Evolutionary conservation across 768 basidiomycete species (phyloP).

Genomic region (Holtermanniella nyarrowii): DNA sequence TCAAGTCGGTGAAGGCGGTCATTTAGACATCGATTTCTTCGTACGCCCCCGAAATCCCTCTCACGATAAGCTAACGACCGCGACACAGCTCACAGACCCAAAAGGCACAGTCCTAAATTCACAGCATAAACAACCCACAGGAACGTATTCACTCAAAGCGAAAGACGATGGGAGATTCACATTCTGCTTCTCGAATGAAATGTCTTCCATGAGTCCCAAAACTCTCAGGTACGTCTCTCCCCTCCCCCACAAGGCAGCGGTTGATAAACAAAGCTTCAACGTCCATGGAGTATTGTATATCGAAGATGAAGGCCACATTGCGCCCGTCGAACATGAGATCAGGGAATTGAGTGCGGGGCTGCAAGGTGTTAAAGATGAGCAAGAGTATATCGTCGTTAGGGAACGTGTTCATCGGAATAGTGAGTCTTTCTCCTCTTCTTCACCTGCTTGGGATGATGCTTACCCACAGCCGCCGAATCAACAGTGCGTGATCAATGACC

Average conservation of each 20-base stretch:
- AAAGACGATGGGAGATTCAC: constrained; percentile 76
- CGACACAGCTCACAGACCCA: constrained; percentile 66
- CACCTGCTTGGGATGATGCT: not conserved
- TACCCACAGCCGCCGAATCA: constrained; percentile 43
- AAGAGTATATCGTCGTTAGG: constrained; percentile 93
- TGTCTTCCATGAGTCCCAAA: constrained; percentile 94
- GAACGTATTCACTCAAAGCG: constrained; percentile 76
- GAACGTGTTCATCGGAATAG: constrained; percentile 90
- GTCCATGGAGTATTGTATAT: constrained; percentile 96
- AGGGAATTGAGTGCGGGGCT: constrained; percentile 69
- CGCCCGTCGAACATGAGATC: constrained; percentile 94
- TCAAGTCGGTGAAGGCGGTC: constrained; percentile 94
- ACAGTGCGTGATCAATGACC: constrained; percentile 31
- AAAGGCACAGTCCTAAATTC: constrained; percentile 57
- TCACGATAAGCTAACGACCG: not conserved
- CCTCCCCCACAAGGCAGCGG: not conserved
- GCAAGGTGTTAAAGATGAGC: constrained; percentile 89
- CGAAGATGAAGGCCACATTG: constrained; percentile 71
- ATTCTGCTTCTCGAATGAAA: constrained; percentile 98
- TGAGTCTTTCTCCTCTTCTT: constrained; percentile 50
- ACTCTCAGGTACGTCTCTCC: constrained; percentile 60
- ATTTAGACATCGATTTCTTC: constrained; percentile 96
- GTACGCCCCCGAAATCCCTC: constrained; percentile 43
- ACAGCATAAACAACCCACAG: constrained; percentile 78
- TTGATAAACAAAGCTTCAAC: constrained; percentile 61